Conservation (phyloP, 1,139 yeast genomes). For the Zygosaccharomyces sapae region DNA sequence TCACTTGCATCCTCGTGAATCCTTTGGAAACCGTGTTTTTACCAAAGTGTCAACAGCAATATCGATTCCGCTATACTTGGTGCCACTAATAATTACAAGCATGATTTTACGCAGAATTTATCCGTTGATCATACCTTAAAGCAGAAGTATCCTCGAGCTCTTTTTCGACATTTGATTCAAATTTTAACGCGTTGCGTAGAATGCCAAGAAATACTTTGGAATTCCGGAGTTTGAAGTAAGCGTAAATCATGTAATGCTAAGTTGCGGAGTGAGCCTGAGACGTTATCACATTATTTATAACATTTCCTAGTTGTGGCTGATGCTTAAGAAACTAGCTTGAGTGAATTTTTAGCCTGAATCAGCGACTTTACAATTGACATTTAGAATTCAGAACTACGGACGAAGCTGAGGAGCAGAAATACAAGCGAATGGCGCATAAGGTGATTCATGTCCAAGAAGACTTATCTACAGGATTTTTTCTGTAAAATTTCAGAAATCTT, state of each 20-base stretch:
- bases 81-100: conserved; percentile 33
- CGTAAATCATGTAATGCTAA: conserved; percentile 2
- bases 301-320: no score
- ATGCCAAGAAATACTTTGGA: not conserved
- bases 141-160: conserved; percentile 2
- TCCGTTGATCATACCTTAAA: not conserved
- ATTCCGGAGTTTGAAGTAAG: conserved; percentile 1
- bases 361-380: no score
- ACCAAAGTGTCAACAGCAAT: conserved; percentile 20
- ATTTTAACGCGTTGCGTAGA: conserved; percentile 2
- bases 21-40: conserved; percentile 23
- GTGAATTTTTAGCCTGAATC: no score
- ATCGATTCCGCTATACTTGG: conserved; percentile 28
- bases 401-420: no score
- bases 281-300: not conserved
- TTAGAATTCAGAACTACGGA: no score
- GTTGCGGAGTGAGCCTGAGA: no score
- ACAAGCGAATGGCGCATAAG: no score
- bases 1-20: conserved; percentile 37
- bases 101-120: no score
- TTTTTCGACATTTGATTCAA: conserved; percentile 1
- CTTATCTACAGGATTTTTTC: no score
- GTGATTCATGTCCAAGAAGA: no score
- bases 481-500: not conserved
- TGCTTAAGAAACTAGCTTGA: no score